A percentile compares a stretch with the other conserved stretches of the same genome.
phyloP scores from a whole-genome alignment of 257 asterid species.

The Phtheirospermum japonicum region DNA sequence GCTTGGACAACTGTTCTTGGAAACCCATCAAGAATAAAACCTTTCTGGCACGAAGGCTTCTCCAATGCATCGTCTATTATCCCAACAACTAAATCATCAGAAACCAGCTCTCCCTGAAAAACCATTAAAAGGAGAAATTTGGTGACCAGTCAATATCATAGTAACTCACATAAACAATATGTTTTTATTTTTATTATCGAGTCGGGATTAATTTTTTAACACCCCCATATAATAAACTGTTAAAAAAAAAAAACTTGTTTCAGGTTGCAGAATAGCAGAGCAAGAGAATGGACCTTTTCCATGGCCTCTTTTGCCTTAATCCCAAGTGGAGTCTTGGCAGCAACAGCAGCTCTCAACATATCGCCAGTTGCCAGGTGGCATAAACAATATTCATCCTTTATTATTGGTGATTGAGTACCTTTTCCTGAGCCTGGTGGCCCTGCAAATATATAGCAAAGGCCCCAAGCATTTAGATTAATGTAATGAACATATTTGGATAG shows the following conservation, averaged over 20 bases:
- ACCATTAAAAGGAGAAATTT: conserved; percentile 25
- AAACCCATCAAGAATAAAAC: conserved; percentile 96
- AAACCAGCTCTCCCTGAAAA: conserved; percentile 86
- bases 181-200: no score
- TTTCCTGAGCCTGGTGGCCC: conserved; percentile 98
- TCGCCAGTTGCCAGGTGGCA: conserved; percentile 98
- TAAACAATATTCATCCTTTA: conserved; percentile 84
- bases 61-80: conserved; percentile 89
- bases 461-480: conserved; percentile 9
- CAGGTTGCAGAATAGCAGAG: conserved; percentile 11
- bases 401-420: conserved; percentile 92
- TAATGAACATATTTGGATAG: not conserved
- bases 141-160: not conserved
- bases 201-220: no score
- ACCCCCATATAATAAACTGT: no score
- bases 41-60: conserved; percentile 90
- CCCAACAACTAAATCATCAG: conserved; percentile 94
- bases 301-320: conserved; percentile 89
- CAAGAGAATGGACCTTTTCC: conserved; percentile 57
- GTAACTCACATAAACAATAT: no score
- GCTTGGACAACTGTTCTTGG: conserved; percentile 97
- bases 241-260: not conserved
- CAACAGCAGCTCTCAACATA: conserved; percentile 95
- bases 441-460: conserved; percentile 27
- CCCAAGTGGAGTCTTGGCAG: conserved; percentile 91